Conservation (phyloP, 805 yeast species). For the Teunomyces cretensis region DNA sequence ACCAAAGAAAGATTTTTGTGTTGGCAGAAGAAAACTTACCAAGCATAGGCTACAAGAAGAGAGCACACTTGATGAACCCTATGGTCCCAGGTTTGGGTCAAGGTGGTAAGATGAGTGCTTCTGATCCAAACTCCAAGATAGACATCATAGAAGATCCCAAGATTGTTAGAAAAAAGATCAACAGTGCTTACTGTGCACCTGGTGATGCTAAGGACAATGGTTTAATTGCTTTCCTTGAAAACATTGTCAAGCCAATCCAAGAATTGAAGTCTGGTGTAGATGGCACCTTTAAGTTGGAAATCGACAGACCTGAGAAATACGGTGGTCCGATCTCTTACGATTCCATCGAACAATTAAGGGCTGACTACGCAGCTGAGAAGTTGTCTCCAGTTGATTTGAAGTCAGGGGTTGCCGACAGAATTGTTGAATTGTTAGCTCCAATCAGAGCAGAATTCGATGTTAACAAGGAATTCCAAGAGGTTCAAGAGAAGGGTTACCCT, state of each 20-base stretch:
- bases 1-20: conserved; percentile 96
- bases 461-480: conserved; percentile 71
- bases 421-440: conserved; percentile 80
- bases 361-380: conserved; percentile 69
- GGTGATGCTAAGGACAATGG: conserved; percentile 91
- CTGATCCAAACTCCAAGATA: conserved; percentile 97
- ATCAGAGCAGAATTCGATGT: conserved; percentile 66
- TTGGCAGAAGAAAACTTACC: conserved; percentile 94
- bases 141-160: conserved; percentile 90
- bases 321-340: conserved; percentile 87
- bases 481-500: conserved; percentile 82
- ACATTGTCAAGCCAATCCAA: conserved; percentile 82
- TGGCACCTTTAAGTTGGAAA: conserved; percentile 61
- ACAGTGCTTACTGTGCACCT: conserved; percentile 92
- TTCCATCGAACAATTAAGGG: conserved; percentile 65
- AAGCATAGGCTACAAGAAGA: conserved; percentile 86
- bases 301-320: conserved; percentile 93
- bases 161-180: conserved; percentile 83
- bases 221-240: conserved; percentile 78
- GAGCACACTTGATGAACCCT: conserved; percentile 98
- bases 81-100: conserved; percentile 98
- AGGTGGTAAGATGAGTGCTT: conserved; percentile 98
- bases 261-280: conserved; percentile 62
- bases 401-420: conserved; percentile 83
- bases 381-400: conserved; percentile 93